These are phyloP conservation scores for Pulveroboletus frians DNA, from an alignment of 768 basidiomycete genomes.

Conservation along the genomic window DNA sequence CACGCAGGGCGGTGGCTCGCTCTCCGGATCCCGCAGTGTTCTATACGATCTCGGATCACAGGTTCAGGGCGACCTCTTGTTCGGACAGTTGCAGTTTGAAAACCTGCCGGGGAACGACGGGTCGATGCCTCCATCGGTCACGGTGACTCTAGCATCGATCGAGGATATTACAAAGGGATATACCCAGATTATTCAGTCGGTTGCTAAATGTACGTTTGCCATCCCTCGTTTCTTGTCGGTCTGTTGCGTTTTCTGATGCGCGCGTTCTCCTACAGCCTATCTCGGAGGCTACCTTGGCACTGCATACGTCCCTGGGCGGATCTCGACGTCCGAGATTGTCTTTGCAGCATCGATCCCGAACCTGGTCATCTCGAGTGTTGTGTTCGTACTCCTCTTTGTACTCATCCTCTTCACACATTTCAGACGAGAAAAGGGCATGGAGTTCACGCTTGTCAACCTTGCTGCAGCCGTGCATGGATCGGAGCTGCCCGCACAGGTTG, in stretches of 20 bases:
- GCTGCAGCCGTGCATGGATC: conserved; percentile 21
- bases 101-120: conserved; percentile 1
- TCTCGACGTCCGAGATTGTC: conserved; percentile 17
- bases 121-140: not conserved
- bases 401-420: conserved; percentile 23
- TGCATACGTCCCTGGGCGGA: conserved; percentile 26
- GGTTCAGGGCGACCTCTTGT: conserved; percentile 18
- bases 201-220: conserved; percentile 12
- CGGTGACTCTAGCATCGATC: conserved; percentile 5
- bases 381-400: conserved; percentile 21
- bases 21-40: not conserved
- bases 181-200: conserved; percentile 17
- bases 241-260: not conserved
- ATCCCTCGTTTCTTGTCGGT: not conserved
- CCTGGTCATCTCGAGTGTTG: conserved; percentile 19
- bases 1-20: not conserved
- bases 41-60: conserved; percentile 10
- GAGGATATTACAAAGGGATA: conserved; percentile 18
- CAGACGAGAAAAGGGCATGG: conserved; percentile 15
- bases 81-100: conserved; percentile 13
- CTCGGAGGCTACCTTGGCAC: conserved; percentile 21
- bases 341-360: conserved; percentile 27
- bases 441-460: conserved; percentile 23
- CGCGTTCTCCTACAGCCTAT: conserved; percentile 7
- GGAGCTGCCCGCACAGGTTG: conserved; percentile 21